phyloP scores from a whole-genome alignment of 106 monocot species.

The Triglochin maritima region DNA sequence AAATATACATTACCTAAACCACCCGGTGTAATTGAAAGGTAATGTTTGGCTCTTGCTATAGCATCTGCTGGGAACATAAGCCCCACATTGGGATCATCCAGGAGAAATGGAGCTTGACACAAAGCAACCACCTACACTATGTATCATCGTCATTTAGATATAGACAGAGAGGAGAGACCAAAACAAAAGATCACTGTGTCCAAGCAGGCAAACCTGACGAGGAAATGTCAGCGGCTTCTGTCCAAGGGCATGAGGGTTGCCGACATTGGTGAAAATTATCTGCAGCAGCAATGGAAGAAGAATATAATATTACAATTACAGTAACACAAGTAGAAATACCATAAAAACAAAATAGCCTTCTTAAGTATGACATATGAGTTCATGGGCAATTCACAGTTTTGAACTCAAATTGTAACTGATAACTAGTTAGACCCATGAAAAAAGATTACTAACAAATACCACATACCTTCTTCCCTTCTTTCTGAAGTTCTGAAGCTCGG shows the following conservation, averaged over 20 bases:
- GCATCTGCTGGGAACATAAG: constrained; percentile 94
- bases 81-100: constrained; percentile 94
- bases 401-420: too few relatives aligned
- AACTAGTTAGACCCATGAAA: too few relatives aligned
- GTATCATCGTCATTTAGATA: too few relatives aligned
- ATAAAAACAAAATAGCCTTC: neutral
- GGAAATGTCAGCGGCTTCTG: constrained; percentile 96
- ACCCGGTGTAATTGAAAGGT: constrained; percentile 87
- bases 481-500: constrained; percentile 89
- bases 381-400: too few relatives aligned
- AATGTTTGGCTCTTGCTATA: constrained; percentile 90
- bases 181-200: neutral
- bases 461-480: constrained; percentile 84
- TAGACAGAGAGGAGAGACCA: neutral
- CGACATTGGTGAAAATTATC: constrained; percentile 98
- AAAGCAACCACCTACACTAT: constrained; percentile 66
- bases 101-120: constrained; percentile 93
- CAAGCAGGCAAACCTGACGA: constrained; percentile 55
- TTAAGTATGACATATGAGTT: too few relatives aligned
- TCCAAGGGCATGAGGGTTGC: constrained; percentile 95
- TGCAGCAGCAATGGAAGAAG: constrained; percentile 14
- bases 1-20: constrained; percentile 53
- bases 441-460: neutral
- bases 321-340: neutral
- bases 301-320: neutral